These are phyloP conservation scores for Fusarium abutilonis DNA, from an alignment of 2,329 filamentous ascomycete genomes.

Conservation along the genomic window DNA sequence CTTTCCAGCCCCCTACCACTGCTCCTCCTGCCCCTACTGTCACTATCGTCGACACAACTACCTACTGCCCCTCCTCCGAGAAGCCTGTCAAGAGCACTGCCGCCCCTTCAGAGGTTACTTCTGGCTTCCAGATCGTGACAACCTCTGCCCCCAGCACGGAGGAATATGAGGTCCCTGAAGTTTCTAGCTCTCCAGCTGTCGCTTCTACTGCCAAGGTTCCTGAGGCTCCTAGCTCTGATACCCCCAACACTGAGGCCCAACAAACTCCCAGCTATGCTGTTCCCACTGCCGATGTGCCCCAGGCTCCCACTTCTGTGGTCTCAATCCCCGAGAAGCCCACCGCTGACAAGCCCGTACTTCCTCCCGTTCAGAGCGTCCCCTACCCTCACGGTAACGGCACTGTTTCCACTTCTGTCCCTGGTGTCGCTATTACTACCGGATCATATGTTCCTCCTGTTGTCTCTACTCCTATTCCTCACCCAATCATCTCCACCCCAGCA, in stretches of 20 bases:
- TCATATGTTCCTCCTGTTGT: conserved; percentile 12
- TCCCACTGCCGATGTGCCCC: not conserved
- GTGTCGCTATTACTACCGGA: conserved; percentile 10
- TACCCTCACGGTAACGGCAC: conserved; percentile 34
- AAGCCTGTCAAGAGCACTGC: conserved; percentile 9
- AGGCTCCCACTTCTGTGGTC: conserved; percentile 2
- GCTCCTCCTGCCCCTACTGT: conserved; percentile 31
- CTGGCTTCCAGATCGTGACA: conserved; percentile 13
- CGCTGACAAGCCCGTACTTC: conserved; percentile 7
- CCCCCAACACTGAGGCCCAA: too few species aligned
- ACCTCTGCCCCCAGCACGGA: conserved; percentile 8
- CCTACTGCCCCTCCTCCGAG: conserved; percentile 24
- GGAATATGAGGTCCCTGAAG: not conserved
- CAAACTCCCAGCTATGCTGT: not conserved
- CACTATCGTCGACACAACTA: conserved; percentile 39
- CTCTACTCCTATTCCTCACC: not conserved
- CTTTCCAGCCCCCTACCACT: conserved; percentile 39
- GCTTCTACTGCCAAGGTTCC: not conserved
- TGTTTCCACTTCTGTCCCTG: conserved; percentile 17
- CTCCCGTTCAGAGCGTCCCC: conserved; percentile 15
- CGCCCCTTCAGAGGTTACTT: conserved; percentile 4
- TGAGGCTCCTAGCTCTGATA: not conserved
- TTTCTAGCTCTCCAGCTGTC: not conserved
- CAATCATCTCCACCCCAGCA: not conserved
- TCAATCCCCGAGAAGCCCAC: conserved; percentile 20